Evolutionary conservation across 345 rosid genomes (phyloP).

Genomic region (Gossypium thurberi): DNA sequence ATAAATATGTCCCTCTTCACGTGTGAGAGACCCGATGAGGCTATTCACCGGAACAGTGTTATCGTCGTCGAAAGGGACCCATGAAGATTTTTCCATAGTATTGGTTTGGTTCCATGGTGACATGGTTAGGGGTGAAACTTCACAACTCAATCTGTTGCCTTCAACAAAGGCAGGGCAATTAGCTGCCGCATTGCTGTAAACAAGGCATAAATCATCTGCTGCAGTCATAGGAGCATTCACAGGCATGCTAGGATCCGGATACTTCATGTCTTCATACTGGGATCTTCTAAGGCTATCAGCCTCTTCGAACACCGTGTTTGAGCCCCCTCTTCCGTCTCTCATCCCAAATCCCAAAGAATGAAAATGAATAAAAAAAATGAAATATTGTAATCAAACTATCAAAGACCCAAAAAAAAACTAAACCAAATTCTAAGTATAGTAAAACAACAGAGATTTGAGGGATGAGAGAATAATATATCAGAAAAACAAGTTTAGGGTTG

Average conservation of each 20-base stretch:
- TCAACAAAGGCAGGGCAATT: slow-evolving; percentile 28
- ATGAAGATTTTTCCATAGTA: slow-evolving; percentile 40
- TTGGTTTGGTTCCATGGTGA: slow-evolving; percentile 90
- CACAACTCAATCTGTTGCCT: slow-evolving; percentile 61
- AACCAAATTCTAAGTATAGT: background rate
- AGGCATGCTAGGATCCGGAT: slow-evolving; percentile 45
- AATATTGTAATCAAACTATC: background rate
- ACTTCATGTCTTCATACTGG: slow-evolving; percentile 22
- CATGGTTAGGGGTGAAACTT: slow-evolving; percentile 92
- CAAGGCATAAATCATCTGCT: slow-evolving; percentile 38
- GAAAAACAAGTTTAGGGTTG: background rate
- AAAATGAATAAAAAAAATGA: background rate
- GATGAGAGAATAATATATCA: background rate
- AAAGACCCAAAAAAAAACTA: background rate
- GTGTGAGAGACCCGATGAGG: slow-evolving; percentile 77
- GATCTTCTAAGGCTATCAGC: slow-evolving; percentile 18
- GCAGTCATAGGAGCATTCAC: slow-evolving; percentile 14
- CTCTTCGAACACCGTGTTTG: slow-evolving; percentile 26
- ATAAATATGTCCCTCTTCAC: slow-evolving; percentile 94
- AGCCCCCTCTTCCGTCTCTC: background rate
- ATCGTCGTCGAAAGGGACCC: slow-evolving; percentile 42
- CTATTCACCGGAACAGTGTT: slow-evolving; percentile 33
- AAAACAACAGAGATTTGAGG: background rate
- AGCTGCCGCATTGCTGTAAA: slow-evolving; percentile 70
- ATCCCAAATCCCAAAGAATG: background rate